Conservation (phyloP, 2,329 filamentous ascomycete species). For the Tolypocladium paradoxum region DNA sequence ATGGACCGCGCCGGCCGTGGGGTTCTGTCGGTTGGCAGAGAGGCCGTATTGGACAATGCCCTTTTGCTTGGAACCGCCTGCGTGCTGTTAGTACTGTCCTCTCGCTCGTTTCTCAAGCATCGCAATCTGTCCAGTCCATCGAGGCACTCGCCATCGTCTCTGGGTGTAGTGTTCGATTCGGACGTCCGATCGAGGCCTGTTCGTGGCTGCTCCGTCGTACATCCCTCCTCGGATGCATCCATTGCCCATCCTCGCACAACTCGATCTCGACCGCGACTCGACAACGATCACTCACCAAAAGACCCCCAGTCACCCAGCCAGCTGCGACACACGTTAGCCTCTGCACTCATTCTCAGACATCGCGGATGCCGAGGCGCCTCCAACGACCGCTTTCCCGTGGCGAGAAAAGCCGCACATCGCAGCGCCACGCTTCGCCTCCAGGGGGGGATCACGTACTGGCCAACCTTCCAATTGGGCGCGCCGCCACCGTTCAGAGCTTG, state of each 20-base stretch:
- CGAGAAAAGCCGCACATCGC: constrained; percentile 22
- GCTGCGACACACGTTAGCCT: constrained; percentile 33
- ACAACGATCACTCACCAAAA: constrained; percentile 49
- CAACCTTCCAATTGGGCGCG: constrained; percentile 19
- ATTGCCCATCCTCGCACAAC: neutral
- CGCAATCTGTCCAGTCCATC: neutral
- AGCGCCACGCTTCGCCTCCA: constrained; percentile 1
- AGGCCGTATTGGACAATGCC: constrained; percentile 63
- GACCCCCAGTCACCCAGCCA: constrained; percentile 66
- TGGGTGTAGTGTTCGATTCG: neutral
- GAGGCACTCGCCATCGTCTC: too few relatives aligned
- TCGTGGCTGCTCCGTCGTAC: neutral
- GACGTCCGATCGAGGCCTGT: neutral
- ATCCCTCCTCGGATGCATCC: neutral
- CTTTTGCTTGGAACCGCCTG: constrained; percentile 50
- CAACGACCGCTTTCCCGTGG: neutral
- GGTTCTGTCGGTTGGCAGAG: constrained; percentile 79
- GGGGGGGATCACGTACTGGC: constrained; percentile 21
- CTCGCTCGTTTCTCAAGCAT: neutral
- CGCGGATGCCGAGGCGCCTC: neutral
- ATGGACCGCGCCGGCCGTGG: constrained; percentile 65
- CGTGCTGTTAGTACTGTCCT: neutral
- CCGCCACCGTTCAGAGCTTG: constrained; percentile 24
- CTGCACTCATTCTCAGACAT: neutral
- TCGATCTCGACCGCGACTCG: neutral